These are phyloP conservation scores for Urochloa ruziziensis DNA, from an alignment of 176 grass and related monocot genomes.

Conservation along the genomic window DNA sequence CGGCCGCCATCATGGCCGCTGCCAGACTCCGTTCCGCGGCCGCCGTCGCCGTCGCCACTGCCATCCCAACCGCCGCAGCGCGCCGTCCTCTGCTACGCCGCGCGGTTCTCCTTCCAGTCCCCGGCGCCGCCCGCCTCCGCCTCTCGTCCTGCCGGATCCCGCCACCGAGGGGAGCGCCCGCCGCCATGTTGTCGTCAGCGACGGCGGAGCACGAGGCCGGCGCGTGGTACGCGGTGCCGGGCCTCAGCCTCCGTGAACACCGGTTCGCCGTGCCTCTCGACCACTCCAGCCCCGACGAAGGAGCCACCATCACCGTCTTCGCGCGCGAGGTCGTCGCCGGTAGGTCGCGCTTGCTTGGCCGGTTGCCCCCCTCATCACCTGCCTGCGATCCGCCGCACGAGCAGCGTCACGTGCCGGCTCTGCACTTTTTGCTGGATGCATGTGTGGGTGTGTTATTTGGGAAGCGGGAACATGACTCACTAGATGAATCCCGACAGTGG, in stretches of 20 bases:
- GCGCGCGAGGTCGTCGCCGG: constrained; percentile 83
- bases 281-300: constrained; percentile 31
- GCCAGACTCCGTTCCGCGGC: not conserved
- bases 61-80: not conserved
- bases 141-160: constrained; percentile 21
- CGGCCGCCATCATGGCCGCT: constrained; percentile 22
- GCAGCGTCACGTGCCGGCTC: not conserved
- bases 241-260: constrained; percentile 86
- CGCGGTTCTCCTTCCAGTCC: not conserved
- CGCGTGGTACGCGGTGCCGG: constrained; percentile 66
- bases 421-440: not conserved
- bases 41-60: not conserved
- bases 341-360: constrained; percentile 15
- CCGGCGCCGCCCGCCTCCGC: not conserved
- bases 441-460: not conserved
- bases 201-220: constrained; percentile 45
- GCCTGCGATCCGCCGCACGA: not conserved
- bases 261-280: constrained; percentile 85
- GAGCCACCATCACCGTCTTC: constrained; percentile 66
- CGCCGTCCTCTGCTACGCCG: constrained; percentile 14
- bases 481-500: not conserved
- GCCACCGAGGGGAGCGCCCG: not conserved
- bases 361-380: not conserved
- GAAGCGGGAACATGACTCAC: not conserved
- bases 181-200: constrained; percentile 49